phyloP scores from a whole-genome alignment of 2,329 filamentous ascomycete species.

The Aureobasidium melanogenum region DNA sequence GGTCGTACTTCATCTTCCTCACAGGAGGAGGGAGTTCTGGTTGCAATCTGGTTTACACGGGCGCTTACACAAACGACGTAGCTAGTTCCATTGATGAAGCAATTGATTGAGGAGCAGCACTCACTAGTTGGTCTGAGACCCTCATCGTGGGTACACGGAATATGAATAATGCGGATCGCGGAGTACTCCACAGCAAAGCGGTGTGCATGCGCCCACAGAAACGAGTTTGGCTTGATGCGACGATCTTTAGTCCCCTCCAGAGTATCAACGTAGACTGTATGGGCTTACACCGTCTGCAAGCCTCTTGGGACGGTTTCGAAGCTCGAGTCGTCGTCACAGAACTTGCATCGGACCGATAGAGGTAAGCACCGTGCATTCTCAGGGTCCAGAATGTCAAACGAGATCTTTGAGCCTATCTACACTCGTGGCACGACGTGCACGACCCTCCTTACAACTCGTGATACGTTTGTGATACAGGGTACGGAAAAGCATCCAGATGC shows the following conservation, averaged over 20 bases:
- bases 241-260: too few relatives aligned
- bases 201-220: neutral
- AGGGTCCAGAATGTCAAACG: neutral
- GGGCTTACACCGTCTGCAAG: neutral
- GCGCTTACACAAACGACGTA: neutral
- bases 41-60: neutral
- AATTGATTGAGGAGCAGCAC: too few relatives aligned
- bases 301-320: neutral
- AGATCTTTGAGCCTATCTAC: neutral
- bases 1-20: neutral
- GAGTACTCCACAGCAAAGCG: slow-evolving; percentile 1
- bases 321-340: neutral
- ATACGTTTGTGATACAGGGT: neutral
- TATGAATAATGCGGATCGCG: neutral
- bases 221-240: neutral
- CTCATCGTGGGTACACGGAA: neutral
- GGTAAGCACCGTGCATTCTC: neutral
- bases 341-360: neutral
- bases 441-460: neutral
- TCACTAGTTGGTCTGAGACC: neutral
- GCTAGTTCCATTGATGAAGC: neutral
- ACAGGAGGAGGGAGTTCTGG: neutral
- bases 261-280: neutral
- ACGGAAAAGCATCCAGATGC: neutral
- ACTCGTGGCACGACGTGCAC: neutral